phyloP scores from a whole-genome alignment of 225 moss, liverwort and hornwort genomes.

The Polytrichum formosum region DNA sequence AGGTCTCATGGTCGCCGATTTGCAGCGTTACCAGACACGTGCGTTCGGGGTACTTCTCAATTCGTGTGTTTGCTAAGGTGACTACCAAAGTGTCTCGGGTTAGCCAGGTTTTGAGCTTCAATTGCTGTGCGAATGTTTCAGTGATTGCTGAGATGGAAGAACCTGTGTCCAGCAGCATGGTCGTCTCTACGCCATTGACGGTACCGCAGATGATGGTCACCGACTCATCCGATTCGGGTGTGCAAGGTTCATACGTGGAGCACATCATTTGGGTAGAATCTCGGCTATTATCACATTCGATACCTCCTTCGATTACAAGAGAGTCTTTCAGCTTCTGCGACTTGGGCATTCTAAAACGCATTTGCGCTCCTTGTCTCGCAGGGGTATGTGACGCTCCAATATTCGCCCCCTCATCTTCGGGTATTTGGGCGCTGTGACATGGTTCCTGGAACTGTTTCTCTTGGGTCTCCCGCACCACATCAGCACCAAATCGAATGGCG shows the following conservation, averaged over 20 bases:
- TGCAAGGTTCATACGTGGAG: neutral
- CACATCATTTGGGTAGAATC: neutral
- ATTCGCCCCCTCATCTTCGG: neutral
- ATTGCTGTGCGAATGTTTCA: slow-evolving; percentile 19
- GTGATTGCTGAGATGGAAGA: slow-evolving; percentile 27
- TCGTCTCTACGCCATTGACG: slow-evolving; percentile 24
- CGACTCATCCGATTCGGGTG: slow-evolving; percentile 13
- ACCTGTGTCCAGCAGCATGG: slow-evolving; percentile 23
- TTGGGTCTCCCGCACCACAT: neutral
- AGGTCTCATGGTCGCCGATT: slow-evolving; percentile 27
- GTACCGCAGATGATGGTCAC: slow-evolving; percentile 17
- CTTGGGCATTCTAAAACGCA: slow-evolving; percentile 6
- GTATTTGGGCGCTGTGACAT: neutral
- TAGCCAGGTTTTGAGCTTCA: slow-evolving; percentile 32
- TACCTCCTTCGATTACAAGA: neutral
- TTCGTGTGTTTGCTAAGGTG: slow-evolving; percentile 20
- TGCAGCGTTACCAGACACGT: slow-evolving; percentile 12
- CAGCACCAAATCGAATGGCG: neutral
- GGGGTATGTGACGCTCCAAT: neutral
- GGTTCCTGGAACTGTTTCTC: neutral
- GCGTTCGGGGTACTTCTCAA: slow-evolving; percentile 23
- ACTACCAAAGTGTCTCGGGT: slow-evolving; percentile 24
- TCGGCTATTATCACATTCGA: neutral
- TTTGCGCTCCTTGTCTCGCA: slow-evolving; percentile 20
- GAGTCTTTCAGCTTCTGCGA: neutral